phyloP scores from a whole-genome alignment of 352 stramenopile genomes.

The Globisporangium ultimum region DNA sequence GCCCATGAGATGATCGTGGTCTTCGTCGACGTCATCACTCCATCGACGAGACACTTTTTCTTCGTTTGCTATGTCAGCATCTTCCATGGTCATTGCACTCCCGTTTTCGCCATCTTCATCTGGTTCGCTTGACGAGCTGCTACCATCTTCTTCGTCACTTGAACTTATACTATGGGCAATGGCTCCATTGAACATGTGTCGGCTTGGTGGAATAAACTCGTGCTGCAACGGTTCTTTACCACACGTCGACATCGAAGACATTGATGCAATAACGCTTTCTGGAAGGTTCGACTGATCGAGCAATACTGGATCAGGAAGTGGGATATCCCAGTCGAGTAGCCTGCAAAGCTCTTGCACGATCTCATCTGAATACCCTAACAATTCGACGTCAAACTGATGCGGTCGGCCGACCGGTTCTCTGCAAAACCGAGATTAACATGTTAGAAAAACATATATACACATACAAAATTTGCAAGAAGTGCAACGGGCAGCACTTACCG shows the following conservation, averaged over 20 bases:
- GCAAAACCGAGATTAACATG: background rate
- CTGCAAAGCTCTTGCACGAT: conserved; percentile 81
- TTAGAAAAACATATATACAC: background rate
- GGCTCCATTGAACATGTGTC: conserved; percentile 73
- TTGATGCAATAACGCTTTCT: conserved; percentile 19
- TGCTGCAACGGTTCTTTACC: conserved; percentile 38
- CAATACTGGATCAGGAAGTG: conserved; percentile 60
- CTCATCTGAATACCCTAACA: conserved; percentile 82
- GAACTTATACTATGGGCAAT: conserved; percentile 61
- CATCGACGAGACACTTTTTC: conserved; percentile 22
- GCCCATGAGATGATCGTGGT: conserved; percentile 73
- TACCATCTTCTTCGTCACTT: conserved; percentile 50
- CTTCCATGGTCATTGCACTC: conserved; percentile 30
- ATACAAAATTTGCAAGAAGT: background rate
- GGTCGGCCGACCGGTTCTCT: conserved; percentile 77
- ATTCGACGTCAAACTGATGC: conserved; percentile 82
- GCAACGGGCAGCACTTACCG: conserved; percentile 24
- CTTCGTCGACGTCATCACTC: conserved; percentile 38
- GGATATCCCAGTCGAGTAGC: conserved; percentile 74
- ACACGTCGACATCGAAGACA: conserved; percentile 13
- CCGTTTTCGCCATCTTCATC: conserved; percentile 26
- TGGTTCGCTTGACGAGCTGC: conserved; percentile 50
- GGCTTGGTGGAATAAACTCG: conserved; percentile 65
- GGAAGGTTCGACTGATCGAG: conserved; percentile 61
- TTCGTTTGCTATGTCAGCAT: conserved; percentile 28